These are phyloP conservation scores for Magnaporthales sp. DNA, from an alignment of 2,329 filamentous ascomycete species.

Conservation along the genomic window DNA sequence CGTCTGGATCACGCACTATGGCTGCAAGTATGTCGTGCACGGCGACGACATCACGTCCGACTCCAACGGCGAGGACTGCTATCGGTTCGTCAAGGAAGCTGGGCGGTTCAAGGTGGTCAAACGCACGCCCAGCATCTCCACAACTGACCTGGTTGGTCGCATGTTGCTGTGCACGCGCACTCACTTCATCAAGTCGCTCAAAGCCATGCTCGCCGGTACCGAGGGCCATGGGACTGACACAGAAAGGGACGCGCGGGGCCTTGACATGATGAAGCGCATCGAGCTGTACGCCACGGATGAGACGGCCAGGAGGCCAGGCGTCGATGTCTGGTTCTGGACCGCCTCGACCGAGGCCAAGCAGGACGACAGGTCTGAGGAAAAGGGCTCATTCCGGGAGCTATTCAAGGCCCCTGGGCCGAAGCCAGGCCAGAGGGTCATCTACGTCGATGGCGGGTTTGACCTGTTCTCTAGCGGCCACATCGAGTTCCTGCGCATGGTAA, in stretches of 20 bases:
- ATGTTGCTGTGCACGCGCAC: slow-evolving; percentile 95
- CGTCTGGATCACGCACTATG: slow-evolving; percentile 90
- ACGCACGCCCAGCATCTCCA: slow-evolving; percentile 91
- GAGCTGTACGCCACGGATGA: slow-evolving; percentile 81
- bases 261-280: slow-evolving; percentile 69
- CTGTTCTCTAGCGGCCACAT: slow-evolving; percentile 96
- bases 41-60: slow-evolving; percentile 47
- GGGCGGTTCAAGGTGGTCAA: slow-evolving; percentile 95
- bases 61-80: slow-evolving; percentile 88
- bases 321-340: slow-evolving; percentile 79
- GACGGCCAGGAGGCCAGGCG: slow-evolving; percentile 67
- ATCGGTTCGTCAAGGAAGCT: slow-evolving; percentile 92
- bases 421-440: slow-evolving; percentile 77
- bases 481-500: slow-evolving; percentile 78
- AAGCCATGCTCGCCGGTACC: slow-evolving; percentile 56
- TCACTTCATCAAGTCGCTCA: slow-evolving; percentile 82
- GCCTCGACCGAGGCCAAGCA: slow-evolving; percentile 40
- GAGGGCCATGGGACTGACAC: slow-evolving; percentile 62
- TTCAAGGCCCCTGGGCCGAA: slow-evolving; percentile 63
- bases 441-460: slow-evolving; percentile 95
- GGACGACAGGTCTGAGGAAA: slow-evolving; percentile 42
- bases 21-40: slow-evolving; percentile 67
- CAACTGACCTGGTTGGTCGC: slow-evolving; percentile 92
- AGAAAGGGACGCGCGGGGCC: slow-evolving; percentile 55
- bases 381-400: slow-evolving; percentile 57